Percentiles rank a stretch among this genome's conserved stretches.
These are phyloP conservation scores for Goffeauzyma gilvescens DNA, from an alignment of 768 basidiomycete species.

Conservation along the genomic window DNA sequence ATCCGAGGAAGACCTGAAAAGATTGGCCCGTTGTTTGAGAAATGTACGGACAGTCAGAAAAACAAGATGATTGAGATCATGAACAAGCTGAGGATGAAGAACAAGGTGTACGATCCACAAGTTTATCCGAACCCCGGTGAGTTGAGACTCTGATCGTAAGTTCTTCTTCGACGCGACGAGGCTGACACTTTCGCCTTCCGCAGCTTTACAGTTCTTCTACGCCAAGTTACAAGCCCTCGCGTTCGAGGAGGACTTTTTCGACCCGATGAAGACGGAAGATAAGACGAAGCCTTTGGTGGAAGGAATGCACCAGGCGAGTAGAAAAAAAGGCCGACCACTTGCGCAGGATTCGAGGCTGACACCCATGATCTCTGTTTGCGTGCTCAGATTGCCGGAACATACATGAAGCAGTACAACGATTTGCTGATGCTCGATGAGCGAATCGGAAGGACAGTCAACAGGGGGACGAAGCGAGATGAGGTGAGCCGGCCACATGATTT, in stretches of 20 bases:
- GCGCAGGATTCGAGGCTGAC: conserved; percentile 3
- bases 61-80: conserved; percentile 55
- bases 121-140: conserved; percentile 51
- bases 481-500: too few species aligned
- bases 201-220: conserved; percentile 72
- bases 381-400: too few species aligned
- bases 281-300: conserved; percentile 57
- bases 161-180: neutral
- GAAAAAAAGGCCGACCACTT: neutral
- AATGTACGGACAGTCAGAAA: conserved; percentile 51
- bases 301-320: conserved; percentile 55
- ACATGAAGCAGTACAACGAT: too few species aligned
- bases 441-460: too few species aligned
- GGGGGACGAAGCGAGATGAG: too few species aligned
- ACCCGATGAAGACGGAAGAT: conserved; percentile 60
- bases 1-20: conserved; percentile 51
- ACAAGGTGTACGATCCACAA: conserved; percentile 57
- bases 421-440: neutral
- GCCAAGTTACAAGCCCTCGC: conserved; percentile 79
- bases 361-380: too few species aligned
- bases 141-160: conserved; percentile 27
- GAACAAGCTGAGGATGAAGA: conserved; percentile 56
- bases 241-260: conserved; percentile 67
- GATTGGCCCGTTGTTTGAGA: conserved; percentile 25
- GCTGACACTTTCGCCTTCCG: neutral